A percentile compares a stretch with the other conserved stretches of the same genome.
Evolutionary conservation across 2,329 filamentous ascomycete genomes (phyloP).

Genomic region (Alternaria atra): DNA sequence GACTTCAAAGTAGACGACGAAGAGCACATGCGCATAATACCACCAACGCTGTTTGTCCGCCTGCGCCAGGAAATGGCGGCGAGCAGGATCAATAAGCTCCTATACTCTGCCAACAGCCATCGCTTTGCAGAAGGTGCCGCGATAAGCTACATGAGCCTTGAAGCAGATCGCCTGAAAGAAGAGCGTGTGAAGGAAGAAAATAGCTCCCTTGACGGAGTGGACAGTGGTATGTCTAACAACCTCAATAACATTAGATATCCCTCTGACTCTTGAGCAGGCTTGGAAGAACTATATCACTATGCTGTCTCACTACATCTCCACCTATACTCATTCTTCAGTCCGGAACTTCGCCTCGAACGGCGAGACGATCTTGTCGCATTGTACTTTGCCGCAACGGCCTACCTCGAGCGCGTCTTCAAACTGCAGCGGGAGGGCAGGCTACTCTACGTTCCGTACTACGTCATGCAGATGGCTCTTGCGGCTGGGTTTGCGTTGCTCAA

Average conservation of each 20-base stretch:
- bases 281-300: constrained; percentile 70
- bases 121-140: constrained; percentile 43
- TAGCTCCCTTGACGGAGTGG: constrained; percentile 44
- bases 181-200: constrained; percentile 36
- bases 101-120: constrained; percentile 47
- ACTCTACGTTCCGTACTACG: constrained; percentile 75
- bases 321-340: constrained; percentile 82
- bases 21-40: constrained; percentile 49
- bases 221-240: constrained; percentile 36
- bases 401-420: constrained; percentile 68
- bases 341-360: constrained; percentile 68
- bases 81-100: constrained; percentile 48
- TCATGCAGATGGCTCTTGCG: constrained; percentile 86
- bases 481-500: constrained; percentile 81
- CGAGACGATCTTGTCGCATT: constrained; percentile 76
- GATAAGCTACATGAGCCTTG: constrained; percentile 46
- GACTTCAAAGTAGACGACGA: constrained; percentile 51
- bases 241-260: neutral
- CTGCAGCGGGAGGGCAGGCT: constrained; percentile 66
- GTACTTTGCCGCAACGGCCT: constrained; percentile 75
- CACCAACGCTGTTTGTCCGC: constrained; percentile 48
- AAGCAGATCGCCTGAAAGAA: constrained; percentile 48
- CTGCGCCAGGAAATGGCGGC: constrained; percentile 52
- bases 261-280: constrained; percentile 51
- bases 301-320: constrained; percentile 79